Evolutionary conservation across 768 basidiomycete species (phyloP).

Genomic region (Psilocybe sp.): DNA sequence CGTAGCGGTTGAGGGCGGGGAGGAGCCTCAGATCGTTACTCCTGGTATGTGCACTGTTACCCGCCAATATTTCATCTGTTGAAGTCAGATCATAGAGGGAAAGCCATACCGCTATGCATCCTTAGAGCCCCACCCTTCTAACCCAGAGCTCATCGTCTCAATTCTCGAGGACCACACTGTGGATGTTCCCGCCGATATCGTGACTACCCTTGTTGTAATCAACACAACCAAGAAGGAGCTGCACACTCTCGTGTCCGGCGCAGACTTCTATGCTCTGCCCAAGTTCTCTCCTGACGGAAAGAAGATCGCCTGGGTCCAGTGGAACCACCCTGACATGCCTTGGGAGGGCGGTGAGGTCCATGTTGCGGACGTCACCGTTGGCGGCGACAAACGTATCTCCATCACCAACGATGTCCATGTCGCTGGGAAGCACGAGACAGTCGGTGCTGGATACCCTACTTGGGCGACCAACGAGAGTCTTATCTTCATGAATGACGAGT

Average conservation of each 20-base stretch:
- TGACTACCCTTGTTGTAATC: slow-evolving; percentile 58
- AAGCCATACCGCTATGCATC: slow-evolving; percentile 59
- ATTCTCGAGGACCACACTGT: slow-evolving; percentile 72
- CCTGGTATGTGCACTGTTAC: slow-evolving; percentile 67
- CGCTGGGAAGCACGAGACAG: slow-evolving; percentile 47
- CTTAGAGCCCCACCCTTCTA: slow-evolving; percentile 54
- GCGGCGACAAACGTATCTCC: slow-evolving; percentile 20
- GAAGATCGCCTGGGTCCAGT: slow-evolving; percentile 59
- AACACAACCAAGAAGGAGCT: slow-evolving; percentile 43
- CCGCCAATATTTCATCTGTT: too few relatives aligned
- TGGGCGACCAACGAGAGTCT: slow-evolving; percentile 59
- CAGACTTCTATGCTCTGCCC: slow-evolving; percentile 73
- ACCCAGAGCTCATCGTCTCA: slow-evolving; percentile 53
- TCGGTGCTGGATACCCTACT: slow-evolving; percentile 55
- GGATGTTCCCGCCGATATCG: slow-evolving; percentile 45
- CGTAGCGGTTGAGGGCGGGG: slow-evolving; percentile 28
- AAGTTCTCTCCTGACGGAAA: slow-evolving; percentile 59
- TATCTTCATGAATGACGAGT: slow-evolving; percentile 62
- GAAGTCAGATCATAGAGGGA: slow-evolving; percentile 42
- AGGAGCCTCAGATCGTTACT: slow-evolving; percentile 58
- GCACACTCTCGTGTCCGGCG: slow-evolving; percentile 46
- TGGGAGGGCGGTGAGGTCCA: slow-evolving; percentile 65
- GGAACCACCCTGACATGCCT: slow-evolving; percentile 58
- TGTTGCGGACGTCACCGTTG: slow-evolving; percentile 42
- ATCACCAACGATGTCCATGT: slow-evolving; percentile 39